These are phyloP conservation scores for Ordospora pajunii DNA, from an alignment of 371 early-diverging fungal species.

Conservation along the genomic window DNA sequence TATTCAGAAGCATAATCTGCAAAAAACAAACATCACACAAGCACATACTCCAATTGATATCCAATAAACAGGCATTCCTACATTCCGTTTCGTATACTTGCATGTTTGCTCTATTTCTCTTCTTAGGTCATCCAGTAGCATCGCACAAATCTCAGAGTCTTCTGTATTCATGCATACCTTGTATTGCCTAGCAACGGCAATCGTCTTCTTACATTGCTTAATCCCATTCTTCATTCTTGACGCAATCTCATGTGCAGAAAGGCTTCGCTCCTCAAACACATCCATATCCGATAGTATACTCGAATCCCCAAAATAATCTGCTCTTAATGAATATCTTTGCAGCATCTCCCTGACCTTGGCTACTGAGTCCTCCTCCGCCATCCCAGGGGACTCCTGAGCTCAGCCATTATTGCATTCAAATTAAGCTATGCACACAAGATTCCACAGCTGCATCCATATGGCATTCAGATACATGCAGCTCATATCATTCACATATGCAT, in stretches of 20 bases:
- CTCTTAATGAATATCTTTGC: neutral
- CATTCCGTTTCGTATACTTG: too few relatives aligned
- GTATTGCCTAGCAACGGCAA: neutral
- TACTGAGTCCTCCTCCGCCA: neutral
- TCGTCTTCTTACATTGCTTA: neutral
- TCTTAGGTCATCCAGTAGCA: neutral
- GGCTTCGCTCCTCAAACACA: neutral
- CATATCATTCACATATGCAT: too few relatives aligned
- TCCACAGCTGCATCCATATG: too few relatives aligned
- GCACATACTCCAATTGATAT: too few relatives aligned
- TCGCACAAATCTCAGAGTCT: neutral
- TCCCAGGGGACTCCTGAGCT: neutral
- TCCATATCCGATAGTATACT: constrained; percentile 9
- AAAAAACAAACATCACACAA: too few relatives aligned
- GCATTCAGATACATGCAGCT: too few relatives aligned
- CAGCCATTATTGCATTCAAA: too few relatives aligned
- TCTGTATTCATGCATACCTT: neutral
- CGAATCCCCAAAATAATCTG: neutral
- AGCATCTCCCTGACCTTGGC: constrained; percentile 10
- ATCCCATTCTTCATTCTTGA: neutral
- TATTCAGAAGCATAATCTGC: too few relatives aligned
- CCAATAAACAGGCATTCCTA: too few relatives aligned
- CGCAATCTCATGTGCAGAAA: neutral
- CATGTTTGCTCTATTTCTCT: neutral
- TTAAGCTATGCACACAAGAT: too few relatives aligned